Evolutionary conservation across 768 basidiomycete species (phyloP), one percentile per base, ranked within the genome.

Genomic region (Lactifluus hygrophoroides): DNA sequence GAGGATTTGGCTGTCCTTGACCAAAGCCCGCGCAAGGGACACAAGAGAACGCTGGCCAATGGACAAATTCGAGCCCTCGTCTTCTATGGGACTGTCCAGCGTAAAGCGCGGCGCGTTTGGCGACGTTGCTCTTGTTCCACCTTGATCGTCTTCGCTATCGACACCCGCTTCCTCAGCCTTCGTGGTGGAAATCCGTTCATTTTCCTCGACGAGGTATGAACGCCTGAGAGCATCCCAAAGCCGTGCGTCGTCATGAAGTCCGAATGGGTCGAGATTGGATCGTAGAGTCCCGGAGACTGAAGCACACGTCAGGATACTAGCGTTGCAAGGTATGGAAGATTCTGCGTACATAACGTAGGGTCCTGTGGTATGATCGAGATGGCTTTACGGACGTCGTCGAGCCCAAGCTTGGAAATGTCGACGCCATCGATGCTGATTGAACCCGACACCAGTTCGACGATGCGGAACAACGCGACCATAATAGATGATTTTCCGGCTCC

Each of bases 401-500:
- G 73, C 8, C 93, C 94, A 42, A 96, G 77, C 62, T 77, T 80
- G 19, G 89, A 86, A 42, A 91, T 84, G 67, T 97, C 88, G n/a
- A 90, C 74, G 6, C 80, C 90, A 69, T 95, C 93, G 59, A 95
- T 82, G 23, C 72, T 67, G 63, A 97, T 90, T 2, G 77, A 79
- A 19, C 94, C 93, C 9, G 82, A 81, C 0, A 78, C 72, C 21
- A 88, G 74, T 65, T 97, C 94, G 19, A 94, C 89, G 32, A 96
- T 74, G 21, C 92, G 83, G 72, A 85, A 94, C 0, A 96, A 75
- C 5, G 90, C 85, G 65, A 85, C 86, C 87, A 95, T 88, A 58
- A 97, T 86, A 1, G 88, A 88, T 17, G 86, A 88, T 71, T 95
- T 92, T 38, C 92, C 92, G 0, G 91, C 91, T 49, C 91, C 91